Conservation (phyloP, 2,329 filamentous ascomycete species). For the Bertia moriformis region DNA sequence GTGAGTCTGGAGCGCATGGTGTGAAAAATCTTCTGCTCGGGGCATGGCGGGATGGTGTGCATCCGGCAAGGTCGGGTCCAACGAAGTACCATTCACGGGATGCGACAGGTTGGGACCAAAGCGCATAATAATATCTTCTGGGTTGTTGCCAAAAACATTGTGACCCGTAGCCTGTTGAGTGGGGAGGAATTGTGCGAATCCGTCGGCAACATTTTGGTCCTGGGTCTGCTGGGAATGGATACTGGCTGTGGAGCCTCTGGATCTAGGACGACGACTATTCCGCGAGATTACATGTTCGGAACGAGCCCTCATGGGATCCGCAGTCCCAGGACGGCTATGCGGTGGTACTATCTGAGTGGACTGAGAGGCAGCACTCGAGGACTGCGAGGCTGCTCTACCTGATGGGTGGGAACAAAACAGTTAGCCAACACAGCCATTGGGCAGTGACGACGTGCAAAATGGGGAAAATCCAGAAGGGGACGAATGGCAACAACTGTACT, state of each 20-base stretch:
- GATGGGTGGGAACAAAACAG: neutral
- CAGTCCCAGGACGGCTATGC: constrained; percentile 21
- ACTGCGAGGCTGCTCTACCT: neutral
- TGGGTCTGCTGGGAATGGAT: constrained; percentile 28
- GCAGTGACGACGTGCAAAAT: neutral
- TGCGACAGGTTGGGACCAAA: constrained; percentile 22
- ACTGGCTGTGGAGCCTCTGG: constrained; percentile 27
- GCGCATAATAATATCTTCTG: constrained; percentile 27
- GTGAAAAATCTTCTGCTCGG: constrained; percentile 19
- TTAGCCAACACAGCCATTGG: neutral
- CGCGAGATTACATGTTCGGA: constrained; percentile 22
- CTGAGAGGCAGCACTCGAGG: neutral
- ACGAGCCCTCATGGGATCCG: constrained; percentile 21
- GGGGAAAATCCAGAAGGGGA: neutral
- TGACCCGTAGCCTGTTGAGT: constrained; percentile 15
- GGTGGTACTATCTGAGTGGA: constrained; percentile 10
- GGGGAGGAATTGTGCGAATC: constrained; percentile 20
- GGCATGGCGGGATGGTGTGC: constrained; percentile 17
- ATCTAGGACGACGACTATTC: constrained; percentile 22
- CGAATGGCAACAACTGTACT: neutral
- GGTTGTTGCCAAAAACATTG: constrained; percentile 19
- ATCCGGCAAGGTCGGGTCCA: constrained; percentile 21
- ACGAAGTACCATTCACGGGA: constrained; percentile 9
- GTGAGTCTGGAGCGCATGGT: constrained; percentile 7
- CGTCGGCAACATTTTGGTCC: constrained; percentile 21